Conservation (phyloP, 208 protist species). For the Trypanosoma brucei region DNA sequence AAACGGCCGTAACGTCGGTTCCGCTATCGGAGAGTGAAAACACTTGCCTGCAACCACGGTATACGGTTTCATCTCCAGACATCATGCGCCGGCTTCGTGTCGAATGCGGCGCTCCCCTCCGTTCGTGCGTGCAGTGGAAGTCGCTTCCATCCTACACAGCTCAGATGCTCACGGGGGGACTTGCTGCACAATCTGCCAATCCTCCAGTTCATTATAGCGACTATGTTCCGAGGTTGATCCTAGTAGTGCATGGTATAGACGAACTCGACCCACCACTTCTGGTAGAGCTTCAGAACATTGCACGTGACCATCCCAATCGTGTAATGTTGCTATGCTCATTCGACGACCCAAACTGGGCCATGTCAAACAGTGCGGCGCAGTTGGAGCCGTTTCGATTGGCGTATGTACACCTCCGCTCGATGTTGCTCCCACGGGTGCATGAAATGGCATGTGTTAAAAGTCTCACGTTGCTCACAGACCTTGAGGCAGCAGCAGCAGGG, state of each 20-base stretch:
- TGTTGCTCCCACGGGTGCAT: conserved; percentile 60
- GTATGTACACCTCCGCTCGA: conserved; percentile 47
- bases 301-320: conserved; percentile 34
- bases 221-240: conserved; percentile 25
- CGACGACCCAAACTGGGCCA: conserved; percentile 58
- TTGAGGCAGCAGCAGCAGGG: conserved; percentile 34
- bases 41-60: conserved; percentile 2
- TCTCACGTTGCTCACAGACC: conserved; percentile 47
- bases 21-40: not conserved
- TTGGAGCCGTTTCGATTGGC: conserved; percentile 37
- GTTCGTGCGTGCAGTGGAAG: conserved; percentile 15
- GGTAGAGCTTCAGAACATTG: conserved; percentile 39
- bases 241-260: conserved; percentile 70
- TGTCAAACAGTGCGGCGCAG: conserved; percentile 17
- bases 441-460: conserved; percentile 42
- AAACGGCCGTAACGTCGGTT: not conserved
- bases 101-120: conserved; percentile 18
- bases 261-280: conserved; percentile 35
- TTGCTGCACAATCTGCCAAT: not conserved
- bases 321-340: conserved; percentile 35
- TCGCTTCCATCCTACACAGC: conserved; percentile 18
- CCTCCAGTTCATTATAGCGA: not conserved
- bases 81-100: conserved; percentile 11
- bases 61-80: conserved; percentile 12
- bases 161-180: conserved; percentile 8